Evolutionary conservation across 2,329 filamentous ascomycete genomes (phyloP), one percentile per base, ranked within the genome.

Genomic region (Bipolaris zeicola): DNA sequence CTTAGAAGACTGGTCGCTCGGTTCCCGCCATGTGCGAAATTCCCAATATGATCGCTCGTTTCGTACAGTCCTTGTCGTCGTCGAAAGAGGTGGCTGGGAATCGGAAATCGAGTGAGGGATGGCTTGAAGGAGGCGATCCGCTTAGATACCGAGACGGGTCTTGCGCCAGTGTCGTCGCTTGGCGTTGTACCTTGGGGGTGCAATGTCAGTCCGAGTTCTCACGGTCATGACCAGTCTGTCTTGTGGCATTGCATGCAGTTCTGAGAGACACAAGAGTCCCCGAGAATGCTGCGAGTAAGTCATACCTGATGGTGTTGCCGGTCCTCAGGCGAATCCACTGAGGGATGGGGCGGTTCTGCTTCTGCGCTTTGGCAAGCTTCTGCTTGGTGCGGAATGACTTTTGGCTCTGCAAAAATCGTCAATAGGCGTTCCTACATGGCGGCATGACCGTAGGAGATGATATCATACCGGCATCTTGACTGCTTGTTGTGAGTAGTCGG

Each of bases 351-450:
- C 95, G 90, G 90, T 99, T 99, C 87, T 98, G 94, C 89, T 96
- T 98, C 88, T 98, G 94, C 81, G 95, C 95, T 88, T 94, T 97
- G 80, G 95, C 95, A 86, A 99, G 92, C 95, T 99, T 99, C 84
- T 96, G 90, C 93, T 99, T 99, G 84, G 93, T 97, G 82, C 93
- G 91, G 92, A 99, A 99, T 81, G 93, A 91, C 90, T 99, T 99
- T 87, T 99, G 92, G 89, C 90, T 94, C 94, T 98, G 81, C 79
- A 28, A 33, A 38, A 39, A 13, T 47, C 36, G 55, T 69, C 52
- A 69, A 58, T 52, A 57, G 1, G 16, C 26, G n/a, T 20, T 50
- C 18, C 16, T 57, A 28, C 14, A 46, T 6, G 33, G 16, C 20
- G 10, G 48, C 16, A 31, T 13, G 48, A 13, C 38, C 26, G 43